Conservation (phyloP, 2,329 filamentous ascomycete genomes). For the Tolypocladium endophyticum region DNA sequence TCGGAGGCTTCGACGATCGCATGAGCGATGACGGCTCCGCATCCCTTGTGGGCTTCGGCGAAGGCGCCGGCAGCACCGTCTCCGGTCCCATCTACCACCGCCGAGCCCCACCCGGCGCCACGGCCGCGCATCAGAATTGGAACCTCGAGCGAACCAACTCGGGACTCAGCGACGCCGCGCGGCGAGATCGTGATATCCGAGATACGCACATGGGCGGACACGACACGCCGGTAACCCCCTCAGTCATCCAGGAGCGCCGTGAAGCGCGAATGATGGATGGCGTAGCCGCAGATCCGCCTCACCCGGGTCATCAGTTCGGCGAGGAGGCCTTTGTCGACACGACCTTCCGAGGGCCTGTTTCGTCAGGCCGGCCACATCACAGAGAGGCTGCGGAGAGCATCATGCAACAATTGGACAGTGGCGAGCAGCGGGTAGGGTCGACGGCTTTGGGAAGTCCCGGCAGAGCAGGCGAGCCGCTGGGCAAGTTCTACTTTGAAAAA, state of each 20-base stretch:
- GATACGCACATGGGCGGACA: constrained; percentile 18
- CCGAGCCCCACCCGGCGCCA: constrained; percentile 30
- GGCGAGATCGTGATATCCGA: constrained; percentile 21
- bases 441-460: constrained; percentile 32
- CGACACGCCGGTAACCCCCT: constrained; percentile 34
- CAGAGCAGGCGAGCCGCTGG: constrained; percentile 34
- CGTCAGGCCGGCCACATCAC: constrained; percentile 20
- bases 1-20: constrained; percentile 51
- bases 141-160: constrained; percentile 40
- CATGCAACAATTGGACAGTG: constrained; percentile 44
- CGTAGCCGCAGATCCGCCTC: constrained; percentile 45
- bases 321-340: constrained; percentile 54
- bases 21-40: constrained; percentile 79
- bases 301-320: constrained; percentile 33
- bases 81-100: constrained; percentile 64
- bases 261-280: constrained; percentile 60
- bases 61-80: constrained; percentile 78
- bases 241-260: constrained; percentile 38
- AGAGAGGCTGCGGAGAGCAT: constrained; percentile 55
- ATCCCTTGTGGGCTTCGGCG: constrained; percentile 83
- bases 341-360: constrained; percentile 46
- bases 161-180: constrained; percentile 37
- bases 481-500: constrained; percentile 52
- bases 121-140: constrained; percentile 27
- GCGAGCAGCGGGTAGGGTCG: constrained; percentile 28